These are phyloP conservation scores for Botryotinia convoluta DNA, from an alignment of 2,329 filamentous ascomycete species.

Conservation along the genomic window DNA sequence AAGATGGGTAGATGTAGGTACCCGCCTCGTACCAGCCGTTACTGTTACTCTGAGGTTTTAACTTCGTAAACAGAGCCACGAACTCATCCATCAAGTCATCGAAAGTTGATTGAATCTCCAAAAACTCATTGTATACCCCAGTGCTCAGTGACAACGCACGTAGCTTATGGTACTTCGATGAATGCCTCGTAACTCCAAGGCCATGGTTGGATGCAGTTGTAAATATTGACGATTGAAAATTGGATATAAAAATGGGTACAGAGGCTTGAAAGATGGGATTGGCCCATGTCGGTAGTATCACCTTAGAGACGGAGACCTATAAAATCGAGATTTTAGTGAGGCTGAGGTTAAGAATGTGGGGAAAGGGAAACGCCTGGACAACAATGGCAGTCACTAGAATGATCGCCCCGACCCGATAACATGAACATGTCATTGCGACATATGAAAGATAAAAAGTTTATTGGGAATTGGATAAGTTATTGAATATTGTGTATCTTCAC, in stretches of 20 bases:
- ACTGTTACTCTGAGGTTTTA: not conserved
- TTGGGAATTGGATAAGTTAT: not conserved
- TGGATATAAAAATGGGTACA: not conserved
- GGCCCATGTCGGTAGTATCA: not conserved
- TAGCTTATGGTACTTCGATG: not conserved
- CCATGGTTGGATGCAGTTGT: not conserved
- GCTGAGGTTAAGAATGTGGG: slow-evolving; percentile 8
- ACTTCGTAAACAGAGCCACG: too few relatives aligned
- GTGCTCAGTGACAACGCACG: not conserved
- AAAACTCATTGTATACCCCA: not conserved
- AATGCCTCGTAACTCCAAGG: not conserved
- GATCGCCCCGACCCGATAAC: not conserved
- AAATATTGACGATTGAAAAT: not conserved
- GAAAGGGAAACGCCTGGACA: slow-evolving; percentile 4
- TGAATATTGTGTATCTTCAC: not conserved
- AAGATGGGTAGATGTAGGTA: not conserved
- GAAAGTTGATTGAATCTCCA: not conserved
- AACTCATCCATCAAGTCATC: not conserved
- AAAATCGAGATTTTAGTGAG: slow-evolving; percentile 4
- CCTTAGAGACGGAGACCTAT: not conserved
- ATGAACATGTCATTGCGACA: not conserved
- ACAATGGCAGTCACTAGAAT: not conserved
- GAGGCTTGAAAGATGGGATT: not conserved
- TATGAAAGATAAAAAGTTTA: not conserved
- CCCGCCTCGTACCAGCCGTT: not conserved